Evolutionary conservation across 192 early-diverging fungal species (phyloP).

Genomic region (Dispira parvispora): DNA sequence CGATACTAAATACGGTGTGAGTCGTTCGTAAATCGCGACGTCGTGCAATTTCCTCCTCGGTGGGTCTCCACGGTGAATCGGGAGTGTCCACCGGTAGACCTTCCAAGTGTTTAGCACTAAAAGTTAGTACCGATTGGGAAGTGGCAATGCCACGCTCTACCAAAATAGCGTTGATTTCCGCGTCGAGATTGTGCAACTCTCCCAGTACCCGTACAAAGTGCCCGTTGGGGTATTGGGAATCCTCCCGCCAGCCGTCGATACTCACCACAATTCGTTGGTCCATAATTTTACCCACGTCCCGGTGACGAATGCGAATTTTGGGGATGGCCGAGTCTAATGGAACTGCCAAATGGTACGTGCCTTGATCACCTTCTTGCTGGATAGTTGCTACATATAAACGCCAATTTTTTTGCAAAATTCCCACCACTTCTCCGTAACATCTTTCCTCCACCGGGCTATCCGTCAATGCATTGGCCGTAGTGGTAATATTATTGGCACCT

Average conservation of each 20-base stretch:
- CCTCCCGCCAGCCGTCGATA: conserved; percentile 51
- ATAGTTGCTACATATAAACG: conserved; percentile 60
- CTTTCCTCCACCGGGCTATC: neutral
- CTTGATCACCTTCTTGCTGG: conserved; percentile 33
- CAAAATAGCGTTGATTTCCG: conserved; percentile 58
- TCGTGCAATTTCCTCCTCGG: conserved; percentile 14
- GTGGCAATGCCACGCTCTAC: conserved; percentile 62
- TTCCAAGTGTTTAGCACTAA: conserved; percentile 38
- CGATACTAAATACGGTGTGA: conserved; percentile 44
- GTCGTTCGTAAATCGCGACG: conserved; percentile 23
- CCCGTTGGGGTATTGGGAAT: conserved; percentile 58
- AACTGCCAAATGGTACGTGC: conserved; percentile 36
- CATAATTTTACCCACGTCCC: conserved; percentile 32
- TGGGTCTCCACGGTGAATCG: conserved; percentile 34
- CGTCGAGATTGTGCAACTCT: conserved; percentile 41
- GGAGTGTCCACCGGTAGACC: conserved; percentile 45
- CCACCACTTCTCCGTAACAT: conserved; percentile 32
- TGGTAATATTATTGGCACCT: neutral
- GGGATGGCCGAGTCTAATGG: conserved; percentile 50
- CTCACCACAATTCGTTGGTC: conserved; percentile 52
- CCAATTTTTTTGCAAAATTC: conserved; percentile 48
- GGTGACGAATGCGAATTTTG: conserved; percentile 58
- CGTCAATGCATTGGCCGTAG: neutral
- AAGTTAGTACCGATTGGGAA: conserved; percentile 51
- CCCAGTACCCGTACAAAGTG: conserved; percentile 58